Evolutionary conservation across 352 stramenopile species (phyloP).

Genomic region (Phytophthora aleatoria): DNA sequence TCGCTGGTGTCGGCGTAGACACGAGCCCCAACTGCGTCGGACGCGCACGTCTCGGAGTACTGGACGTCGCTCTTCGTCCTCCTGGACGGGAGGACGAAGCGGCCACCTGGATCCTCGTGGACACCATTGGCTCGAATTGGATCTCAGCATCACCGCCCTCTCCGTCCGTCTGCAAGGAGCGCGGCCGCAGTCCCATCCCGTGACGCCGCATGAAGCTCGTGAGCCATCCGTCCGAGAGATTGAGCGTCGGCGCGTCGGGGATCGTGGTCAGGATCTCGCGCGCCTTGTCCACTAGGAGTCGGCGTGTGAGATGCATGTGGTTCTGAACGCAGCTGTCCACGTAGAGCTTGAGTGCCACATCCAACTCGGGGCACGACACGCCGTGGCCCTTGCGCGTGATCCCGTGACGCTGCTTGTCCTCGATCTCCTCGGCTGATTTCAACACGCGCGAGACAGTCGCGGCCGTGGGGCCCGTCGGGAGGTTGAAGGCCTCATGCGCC

Average conservation of each 20-base stretch:
- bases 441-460: slow-evolving; percentile 34
- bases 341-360: slow-evolving; percentile 24
- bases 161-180: slow-evolving; percentile 30
- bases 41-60: slow-evolving; percentile 8
- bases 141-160: slow-evolving; percentile 25
- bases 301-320: slow-evolving; percentile 30
- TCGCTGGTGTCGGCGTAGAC: neutral
- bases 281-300: slow-evolving; percentile 25
- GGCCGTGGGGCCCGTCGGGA: slow-evolving; percentile 19
- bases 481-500: slow-evolving; percentile 37
- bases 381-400: slow-evolving; percentile 36
- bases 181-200: slow-evolving; percentile 25
- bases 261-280: slow-evolving; percentile 31
- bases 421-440: slow-evolving; percentile 32
- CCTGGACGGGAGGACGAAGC: neutral
- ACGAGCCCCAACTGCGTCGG: slow-evolving; percentile 21
- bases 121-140: slow-evolving; percentile 8
- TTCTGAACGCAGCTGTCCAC: slow-evolving; percentile 22
- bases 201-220: slow-evolving; percentile 41
- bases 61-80: slow-evolving; percentile 7
- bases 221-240: slow-evolving; percentile 38
- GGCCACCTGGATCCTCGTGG: slow-evolving; percentile 3
- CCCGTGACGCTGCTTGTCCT: slow-evolving; percentile 34
- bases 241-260: slow-evolving; percentile 25
- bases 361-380: slow-evolving; percentile 31